A percentile compares a stretch with the other conserved stretches of the same genome.
Conservation (phyloP, 2,329 filamentous ascomycete genomes). For the Cercospora canescens region DNA sequence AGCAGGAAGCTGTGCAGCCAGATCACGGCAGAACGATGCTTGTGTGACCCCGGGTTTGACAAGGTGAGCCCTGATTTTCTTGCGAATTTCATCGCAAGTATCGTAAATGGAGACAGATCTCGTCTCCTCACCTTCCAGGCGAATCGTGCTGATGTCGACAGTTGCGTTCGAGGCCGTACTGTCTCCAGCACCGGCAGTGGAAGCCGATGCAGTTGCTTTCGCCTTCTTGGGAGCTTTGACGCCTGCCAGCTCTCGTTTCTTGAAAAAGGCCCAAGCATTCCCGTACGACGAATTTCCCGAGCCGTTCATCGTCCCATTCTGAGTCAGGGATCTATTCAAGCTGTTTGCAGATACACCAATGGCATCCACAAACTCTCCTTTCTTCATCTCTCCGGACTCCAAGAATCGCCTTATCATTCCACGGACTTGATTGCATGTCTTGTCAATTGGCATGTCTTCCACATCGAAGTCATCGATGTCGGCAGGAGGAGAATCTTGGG, state of each 20-base stretch:
- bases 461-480: slow-evolving; percentile 20
- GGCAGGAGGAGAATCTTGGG: not conserved
- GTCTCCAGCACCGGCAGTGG: not conserved
- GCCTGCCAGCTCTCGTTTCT: slow-evolving; percentile 52
- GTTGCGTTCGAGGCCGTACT: slow-evolving; percentile 31
- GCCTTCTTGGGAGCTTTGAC: slow-evolving; percentile 40
- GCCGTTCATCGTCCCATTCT: slow-evolving; percentile 44
- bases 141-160: slow-evolving; percentile 43
- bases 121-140: slow-evolving; percentile 50
- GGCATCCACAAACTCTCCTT: slow-evolving; percentile 44
- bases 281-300: slow-evolving; percentile 34
- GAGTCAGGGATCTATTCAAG: slow-evolving; percentile 53
- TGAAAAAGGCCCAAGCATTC: slow-evolving; percentile 46
- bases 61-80: slow-evolving; percentile 57
- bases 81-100: slow-evolving; percentile 59
- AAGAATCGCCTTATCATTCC: slow-evolving; percentile 46
- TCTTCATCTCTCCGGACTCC: slow-evolving; percentile 47
- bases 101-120: slow-evolving; percentile 54
- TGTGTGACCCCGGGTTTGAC: slow-evolving; percentile 50
- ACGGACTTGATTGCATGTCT: slow-evolving; percentile 38
- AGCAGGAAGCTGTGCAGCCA: slow-evolving; percentile 45
- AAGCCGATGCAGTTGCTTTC: slow-evolving; percentile 27
- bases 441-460: slow-evolving; percentile 19
- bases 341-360: slow-evolving; percentile 39
- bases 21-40: slow-evolving; percentile 53